Percentiles rank a stretch among this genome's conserved stretches.
Evolutionary conservation across 1,284 basidiomycete genomes (phyloP).

Genomic region (Ustilago shanxiensis): DNA sequence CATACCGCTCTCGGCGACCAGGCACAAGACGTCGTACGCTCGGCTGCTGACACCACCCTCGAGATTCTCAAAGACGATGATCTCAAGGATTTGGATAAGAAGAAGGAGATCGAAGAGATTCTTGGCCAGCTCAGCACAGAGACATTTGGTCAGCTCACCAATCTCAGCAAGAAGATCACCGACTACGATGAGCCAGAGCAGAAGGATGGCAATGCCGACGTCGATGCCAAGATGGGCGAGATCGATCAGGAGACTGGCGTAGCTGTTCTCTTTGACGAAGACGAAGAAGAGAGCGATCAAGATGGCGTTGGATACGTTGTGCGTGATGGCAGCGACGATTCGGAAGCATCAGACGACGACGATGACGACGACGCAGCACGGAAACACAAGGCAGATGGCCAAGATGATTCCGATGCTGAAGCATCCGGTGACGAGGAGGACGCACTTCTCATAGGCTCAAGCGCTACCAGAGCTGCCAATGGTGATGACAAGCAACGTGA

Average conservation of each 20-base stretch:
- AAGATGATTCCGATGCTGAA: slow-evolving; percentile 73
- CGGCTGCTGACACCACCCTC: slow-evolving; percentile 90
- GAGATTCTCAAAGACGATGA: slow-evolving; percentile 90
- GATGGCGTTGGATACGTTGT: slow-evolving; percentile 93
- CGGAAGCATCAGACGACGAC: slow-evolving; percentile 76
- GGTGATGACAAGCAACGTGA: slow-evolving; percentile 72
- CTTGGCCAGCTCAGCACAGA: slow-evolving; percentile 81
- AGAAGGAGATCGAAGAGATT: slow-evolving; percentile 90
- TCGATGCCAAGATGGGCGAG: slow-evolving; percentile 81
- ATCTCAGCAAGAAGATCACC: slow-evolving; percentile 92
- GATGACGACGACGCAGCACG: slow-evolving; percentile 77
- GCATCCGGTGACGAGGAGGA: slow-evolving; percentile 80
- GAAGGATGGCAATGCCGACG: slow-evolving; percentile 70
- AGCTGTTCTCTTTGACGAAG: slow-evolving; percentile 72
- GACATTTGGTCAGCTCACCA: slow-evolving; percentile 85
- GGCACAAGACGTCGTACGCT: slow-evolving; percentile 93
- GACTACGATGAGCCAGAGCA: slow-evolving; percentile 84
- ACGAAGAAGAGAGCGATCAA: slow-evolving; percentile 82
- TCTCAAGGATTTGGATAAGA: slow-evolving; percentile 97
- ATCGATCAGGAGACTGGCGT: slow-evolving; percentile 78
- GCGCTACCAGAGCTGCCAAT: slow-evolving; percentile 56
- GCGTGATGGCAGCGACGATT: slow-evolving; percentile 74
- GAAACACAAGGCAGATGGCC: slow-evolving; percentile 72
- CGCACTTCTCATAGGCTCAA: slow-evolving; percentile 60
- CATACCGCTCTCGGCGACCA: slow-evolving; percentile 82